A percentile compares a stretch with the other conserved stretches of the same genome.
These are phyloP conservation scores for Irineochytrium annulatum DNA, from an alignment of 192 early-diverging fungal genomes.

Conservation along the genomic window DNA sequence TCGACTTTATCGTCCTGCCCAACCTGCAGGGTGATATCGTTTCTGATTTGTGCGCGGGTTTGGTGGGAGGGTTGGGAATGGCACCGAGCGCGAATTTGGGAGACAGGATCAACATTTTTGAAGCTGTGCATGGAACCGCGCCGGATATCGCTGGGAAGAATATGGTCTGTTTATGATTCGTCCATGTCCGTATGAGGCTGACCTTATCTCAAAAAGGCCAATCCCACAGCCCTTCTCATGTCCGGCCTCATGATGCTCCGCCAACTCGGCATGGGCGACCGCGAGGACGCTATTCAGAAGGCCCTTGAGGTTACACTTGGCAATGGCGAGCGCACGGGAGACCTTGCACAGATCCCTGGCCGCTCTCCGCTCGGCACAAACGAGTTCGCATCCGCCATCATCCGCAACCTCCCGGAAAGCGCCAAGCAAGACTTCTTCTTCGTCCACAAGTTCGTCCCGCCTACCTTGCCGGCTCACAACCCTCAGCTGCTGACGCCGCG, in stretches of 20 bases:
- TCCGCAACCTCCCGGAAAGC: conserved; percentile 3
- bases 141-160: conserved; percentile 88
- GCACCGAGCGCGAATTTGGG: conserved; percentile 93
- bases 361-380: not conserved
- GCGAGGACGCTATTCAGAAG: conserved; percentile 40
- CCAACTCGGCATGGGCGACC: conserved; percentile 70
- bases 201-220: too few species aligned
- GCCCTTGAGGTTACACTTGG: conserved; percentile 10
- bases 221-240: conserved; percentile 79
- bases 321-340: conserved; percentile 12
- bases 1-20: conserved; percentile 83
- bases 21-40: conserved; percentile 93
- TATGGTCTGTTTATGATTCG: not conserved
- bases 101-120: conserved; percentile 85
- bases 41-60: conserved; percentile 86
- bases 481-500: conserved; percentile 1
- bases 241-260: conserved; percentile 87
- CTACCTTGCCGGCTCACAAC: conserved; percentile 9
- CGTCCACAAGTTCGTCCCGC: conserved; percentile 5
- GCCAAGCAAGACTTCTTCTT: conserved; percentile 14
- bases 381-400: conserved; percentile 17
- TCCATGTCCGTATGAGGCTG: too few species aligned
- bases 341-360: conserved; percentile 11
- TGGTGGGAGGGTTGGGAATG: conserved; percentile 86
- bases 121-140: conserved; percentile 67